phyloP scores from a whole-genome alignment of 306 rosid species.

The Senna tora region DNA sequence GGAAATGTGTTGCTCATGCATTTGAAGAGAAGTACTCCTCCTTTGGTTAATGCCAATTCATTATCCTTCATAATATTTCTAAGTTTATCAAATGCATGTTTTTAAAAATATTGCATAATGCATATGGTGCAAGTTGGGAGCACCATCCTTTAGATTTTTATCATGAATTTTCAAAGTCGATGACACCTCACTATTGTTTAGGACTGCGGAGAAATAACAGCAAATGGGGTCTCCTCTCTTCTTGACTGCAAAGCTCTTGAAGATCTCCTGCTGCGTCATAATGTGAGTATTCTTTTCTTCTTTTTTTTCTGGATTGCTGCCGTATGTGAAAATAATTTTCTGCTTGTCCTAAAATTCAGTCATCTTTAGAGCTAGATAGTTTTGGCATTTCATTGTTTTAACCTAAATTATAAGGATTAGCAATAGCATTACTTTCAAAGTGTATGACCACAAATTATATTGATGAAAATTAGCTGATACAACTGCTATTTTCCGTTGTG shows the following conservation, averaged over 20 bases:
- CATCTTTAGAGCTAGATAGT: conserved; percentile 12
- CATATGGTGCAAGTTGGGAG: conserved; percentile 11
- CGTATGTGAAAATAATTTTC: conserved; percentile 26
- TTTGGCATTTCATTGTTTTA: conserved; percentile 22
- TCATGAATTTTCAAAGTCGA: conserved; percentile 24
- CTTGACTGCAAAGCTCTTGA: conserved; percentile 76
- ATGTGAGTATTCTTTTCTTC: conserved; percentile 53
- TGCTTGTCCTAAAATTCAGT: conserved; percentile 9
- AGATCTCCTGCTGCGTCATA: conserved; percentile 82
- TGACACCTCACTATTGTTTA: conserved; percentile 39
- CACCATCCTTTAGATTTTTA: conserved; percentile 16
- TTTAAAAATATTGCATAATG: conserved; percentile 6
- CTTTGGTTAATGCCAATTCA: conserved; percentile 24
- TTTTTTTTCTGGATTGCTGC: conserved; percentile 9
- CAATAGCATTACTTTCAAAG: conserved; percentile 11
- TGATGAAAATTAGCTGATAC: conserved; percentile 15
- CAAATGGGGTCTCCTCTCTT: conserved; percentile 68
- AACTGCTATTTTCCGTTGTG: neutral
- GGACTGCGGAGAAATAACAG: conserved; percentile 83
- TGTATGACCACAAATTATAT: conserved; percentile 16
- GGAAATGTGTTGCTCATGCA: neutral
- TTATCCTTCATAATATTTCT: neutral
- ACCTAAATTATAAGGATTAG: conserved; percentile 10
- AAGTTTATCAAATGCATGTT: conserved; percentile 17
- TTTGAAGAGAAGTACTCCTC: conserved; percentile 10